phyloP scores from a whole-genome alignment of 2,329 filamentous ascomycete species.

The Zelopaecilomyces penicillatus region DNA sequence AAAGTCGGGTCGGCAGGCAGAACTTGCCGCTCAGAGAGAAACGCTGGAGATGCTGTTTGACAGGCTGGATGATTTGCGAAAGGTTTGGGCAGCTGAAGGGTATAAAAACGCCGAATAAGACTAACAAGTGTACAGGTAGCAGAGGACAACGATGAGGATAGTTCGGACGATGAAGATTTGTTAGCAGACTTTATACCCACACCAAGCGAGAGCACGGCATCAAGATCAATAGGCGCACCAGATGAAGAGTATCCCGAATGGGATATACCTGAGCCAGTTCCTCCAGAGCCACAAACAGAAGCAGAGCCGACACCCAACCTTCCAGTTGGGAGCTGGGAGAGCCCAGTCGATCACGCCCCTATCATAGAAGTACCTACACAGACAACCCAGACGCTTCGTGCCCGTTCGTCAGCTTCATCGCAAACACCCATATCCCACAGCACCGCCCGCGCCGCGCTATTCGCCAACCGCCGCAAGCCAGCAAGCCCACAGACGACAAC shows the following conservation, averaged over 20 bases:
- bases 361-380: conserved; percentile 19
- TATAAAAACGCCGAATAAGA: not conserved
- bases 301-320: conserved; percentile 9
- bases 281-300: conserved; percentile 32
- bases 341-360: conserved; percentile 9
- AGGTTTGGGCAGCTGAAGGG: conserved; percentile 31
- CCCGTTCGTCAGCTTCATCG: conserved; percentile 19
- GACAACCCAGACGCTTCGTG: conserved; percentile 27
- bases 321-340: conserved; percentile 5
- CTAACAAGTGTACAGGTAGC: conserved; percentile 22
- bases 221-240: conserved; percentile 21
- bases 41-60: conserved; percentile 58
- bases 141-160: conserved; percentile 27
- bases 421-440: conserved; percentile 20
- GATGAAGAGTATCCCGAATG: conserved; percentile 15
- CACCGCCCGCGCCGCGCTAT: conserved; percentile 35
- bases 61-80: conserved; percentile 58
- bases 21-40: conserved; percentile 57
- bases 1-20: conserved; percentile 52
- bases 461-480: conserved; percentile 31
- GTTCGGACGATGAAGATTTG: conserved; percentile 49
- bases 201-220: conserved; percentile 44
- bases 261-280: conserved; percentile 32
- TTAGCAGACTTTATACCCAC: conserved; percentile 46
- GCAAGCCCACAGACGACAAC: conserved; percentile 31